Percentiles rank a stretch among this genome's conserved stretches.
Conservation (phyloP, 78 protist species). For the Dictyostelium intermedium region DNA sequence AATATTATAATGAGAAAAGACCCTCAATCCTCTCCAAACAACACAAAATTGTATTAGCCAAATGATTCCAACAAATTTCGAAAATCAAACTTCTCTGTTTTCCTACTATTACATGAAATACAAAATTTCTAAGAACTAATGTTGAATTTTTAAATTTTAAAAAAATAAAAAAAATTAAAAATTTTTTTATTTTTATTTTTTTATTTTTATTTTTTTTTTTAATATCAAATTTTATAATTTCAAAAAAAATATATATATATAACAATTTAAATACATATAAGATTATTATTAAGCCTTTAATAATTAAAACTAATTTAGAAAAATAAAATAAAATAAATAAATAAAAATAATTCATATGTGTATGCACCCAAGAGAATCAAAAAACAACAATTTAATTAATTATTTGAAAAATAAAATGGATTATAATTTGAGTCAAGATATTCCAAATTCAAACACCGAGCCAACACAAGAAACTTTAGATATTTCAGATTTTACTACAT, state of each 20-base stretch:
- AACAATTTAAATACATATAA: too few species aligned
- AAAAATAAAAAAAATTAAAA: not conserved
- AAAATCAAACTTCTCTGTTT: not conserved
- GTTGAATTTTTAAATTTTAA: not conserved
- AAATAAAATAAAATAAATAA: too few species aligned
- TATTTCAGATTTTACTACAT: not conserved
- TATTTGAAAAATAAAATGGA: not conserved
- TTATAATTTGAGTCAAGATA: not conserved
- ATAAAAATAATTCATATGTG: not conserved
- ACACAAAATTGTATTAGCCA: not conserved
- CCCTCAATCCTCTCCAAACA: too few species aligned
- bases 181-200: not conserved
- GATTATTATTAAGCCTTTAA: too few species aligned
- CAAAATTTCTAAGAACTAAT: not conserved
- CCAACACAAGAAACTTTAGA: not conserved
- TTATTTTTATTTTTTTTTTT: too few species aligned
- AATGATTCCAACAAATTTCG: not conserved
- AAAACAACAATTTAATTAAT: too few species aligned
- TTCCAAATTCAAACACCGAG: not conserved
- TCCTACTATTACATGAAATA: not conserved
- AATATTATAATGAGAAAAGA: too few species aligned
- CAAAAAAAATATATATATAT: too few species aligned
- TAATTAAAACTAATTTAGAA: too few species aligned
- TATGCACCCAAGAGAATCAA: not conserved
- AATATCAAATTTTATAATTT: too few species aligned